Evolutionary conservation across 495 filamentous ascomycete species (phyloP), one percentile per base, ranked within the genome.

Genomic region (Aspergillus sclerotiicarbonarius): DNA sequence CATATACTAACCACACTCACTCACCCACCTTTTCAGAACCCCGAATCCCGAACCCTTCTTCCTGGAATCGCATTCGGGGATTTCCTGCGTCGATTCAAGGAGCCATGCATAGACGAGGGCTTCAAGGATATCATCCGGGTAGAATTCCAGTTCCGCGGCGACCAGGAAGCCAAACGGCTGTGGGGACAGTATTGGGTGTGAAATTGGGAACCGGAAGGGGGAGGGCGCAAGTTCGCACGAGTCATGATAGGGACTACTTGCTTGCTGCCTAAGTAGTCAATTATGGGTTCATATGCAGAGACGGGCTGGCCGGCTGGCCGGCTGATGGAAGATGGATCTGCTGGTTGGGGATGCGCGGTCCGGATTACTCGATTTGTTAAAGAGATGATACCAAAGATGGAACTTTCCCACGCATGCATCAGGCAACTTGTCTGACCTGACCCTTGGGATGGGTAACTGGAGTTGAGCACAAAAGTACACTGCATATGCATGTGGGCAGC

Each of bases 21-120:
- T 9, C 8, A 41, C 37, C 37, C 37, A 41, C 37, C 37, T 12
- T n/a, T 15, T n/a, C 72, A 91, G 76, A 97, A 96, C 57, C 93
- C 91, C 6, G 91, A 97, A 71, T 82, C 85, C 25, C 82, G 93
- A 54, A 71, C 79, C 1, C 78, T 84, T 2, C 83, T 98, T 6
- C 92, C 92, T 1, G 82, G 81, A 19, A 78, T 94, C 44, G 93
- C 94, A 0, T 97, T 96, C 69, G 82, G 79, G 10, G 79, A 84
- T 21, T 98, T 89, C 62, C 73, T 71, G 13, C 80, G 84, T 9
- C 77, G 88, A 50, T 92, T 87, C 71, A 83, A 83, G 61, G 82
- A 87, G 62, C 94, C 91, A 8, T 78, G 77, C n/a, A 61, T 82
- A 8, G 72, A 78, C 2, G 94, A 98, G 65, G 94, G 94, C 0